A percentile compares a stretch with the other conserved stretches of the same genome.
Conservation (phyloP, 768 basidiomycete genomes). For the Grammothele lineata region DNA sequence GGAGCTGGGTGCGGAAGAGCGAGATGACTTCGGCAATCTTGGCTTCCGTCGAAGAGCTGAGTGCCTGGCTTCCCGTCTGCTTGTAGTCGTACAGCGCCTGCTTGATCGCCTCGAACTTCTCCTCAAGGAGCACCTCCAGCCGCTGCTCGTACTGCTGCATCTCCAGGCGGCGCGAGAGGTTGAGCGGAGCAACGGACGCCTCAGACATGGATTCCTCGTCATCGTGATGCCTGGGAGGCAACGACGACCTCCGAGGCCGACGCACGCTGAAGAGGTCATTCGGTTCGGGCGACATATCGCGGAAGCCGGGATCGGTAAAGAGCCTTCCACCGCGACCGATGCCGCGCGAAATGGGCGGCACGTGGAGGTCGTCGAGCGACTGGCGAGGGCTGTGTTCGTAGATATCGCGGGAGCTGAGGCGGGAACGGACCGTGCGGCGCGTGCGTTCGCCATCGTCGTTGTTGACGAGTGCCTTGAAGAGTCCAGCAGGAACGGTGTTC, state of each 20-base stretch:
- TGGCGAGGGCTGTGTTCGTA: constrained; percentile 56
- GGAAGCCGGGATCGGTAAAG: constrained; percentile 53
- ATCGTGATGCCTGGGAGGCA: constrained; percentile 43
- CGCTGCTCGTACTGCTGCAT: constrained; percentile 57
- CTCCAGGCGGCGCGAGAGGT: constrained; percentile 52
- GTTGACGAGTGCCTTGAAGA: constrained; percentile 74
- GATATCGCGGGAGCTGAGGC: constrained; percentile 69
- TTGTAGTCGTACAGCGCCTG: constrained; percentile 32
- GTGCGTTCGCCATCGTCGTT: constrained; percentile 56
- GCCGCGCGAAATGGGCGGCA: constrained; percentile 60
- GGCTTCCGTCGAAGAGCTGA: constrained; percentile 49
- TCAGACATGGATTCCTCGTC: constrained; percentile 43
- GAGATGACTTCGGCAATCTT: constrained; percentile 64
- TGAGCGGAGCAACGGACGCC: constrained; percentile 41
- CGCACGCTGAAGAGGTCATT: constrained; percentile 43
- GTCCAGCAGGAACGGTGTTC: constrained; percentile 79
- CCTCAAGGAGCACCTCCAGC: constrained; percentile 61
- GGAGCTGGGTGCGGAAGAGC: constrained; percentile 64
- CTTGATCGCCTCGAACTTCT: constrained; percentile 55
- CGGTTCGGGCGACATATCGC: constrained; percentile 25
- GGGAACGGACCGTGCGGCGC: constrained; percentile 68
- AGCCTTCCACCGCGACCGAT: constrained; percentile 48
- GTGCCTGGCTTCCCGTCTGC: constrained; percentile 11
- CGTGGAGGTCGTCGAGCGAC: constrained; percentile 73
- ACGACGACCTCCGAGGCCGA: constrained; percentile 28